Conservation (phyloP, 177 flowering plant genomes). For the Vitis hybrid region DNA sequence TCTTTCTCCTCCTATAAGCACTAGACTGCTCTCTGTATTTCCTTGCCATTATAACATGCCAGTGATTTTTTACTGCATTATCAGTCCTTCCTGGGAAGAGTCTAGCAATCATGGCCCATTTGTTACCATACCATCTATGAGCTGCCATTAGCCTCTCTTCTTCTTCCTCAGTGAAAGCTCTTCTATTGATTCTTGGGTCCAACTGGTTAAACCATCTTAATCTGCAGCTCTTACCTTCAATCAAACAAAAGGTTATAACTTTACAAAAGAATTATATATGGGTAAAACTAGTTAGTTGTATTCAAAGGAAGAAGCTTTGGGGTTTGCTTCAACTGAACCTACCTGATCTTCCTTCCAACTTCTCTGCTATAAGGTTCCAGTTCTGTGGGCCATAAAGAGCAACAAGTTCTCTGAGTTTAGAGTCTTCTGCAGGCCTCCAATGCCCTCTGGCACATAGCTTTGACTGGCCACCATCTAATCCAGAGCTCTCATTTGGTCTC, state of each 20-base stretch:
- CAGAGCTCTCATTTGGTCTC: neutral
- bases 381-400: constrained; percentile 1
- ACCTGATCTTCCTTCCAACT: constrained; percentile 8
- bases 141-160: neutral
- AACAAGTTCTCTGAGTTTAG: constrained; percentile 6
- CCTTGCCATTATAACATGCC: constrained; percentile 9
- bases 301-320: neutral
- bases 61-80: constrained; percentile 7
- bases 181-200: constrained; percentile 1
- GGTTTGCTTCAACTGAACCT: neutral
- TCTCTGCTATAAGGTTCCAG: constrained; percentile 3
- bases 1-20: neutral
- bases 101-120: constrained; percentile 3
- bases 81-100: constrained; percentile 6
- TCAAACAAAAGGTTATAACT: neutral
- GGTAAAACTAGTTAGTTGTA: neutral
- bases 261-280: neutral
- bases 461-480: neutral
- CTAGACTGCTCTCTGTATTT: constrained; percentile 2
- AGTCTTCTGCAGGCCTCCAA: constrained; percentile 5
- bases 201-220: constrained; percentile 9
- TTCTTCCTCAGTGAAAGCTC: constrained; percentile 5
- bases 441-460: constrained; percentile 5
- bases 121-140: constrained; percentile 5
- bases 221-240: constrained; percentile 6